Evolutionary conservation across 768 basidiomycete species (phyloP), one percentile per base, ranked within the genome.

Genomic region (Inosperma sp.): DNA sequence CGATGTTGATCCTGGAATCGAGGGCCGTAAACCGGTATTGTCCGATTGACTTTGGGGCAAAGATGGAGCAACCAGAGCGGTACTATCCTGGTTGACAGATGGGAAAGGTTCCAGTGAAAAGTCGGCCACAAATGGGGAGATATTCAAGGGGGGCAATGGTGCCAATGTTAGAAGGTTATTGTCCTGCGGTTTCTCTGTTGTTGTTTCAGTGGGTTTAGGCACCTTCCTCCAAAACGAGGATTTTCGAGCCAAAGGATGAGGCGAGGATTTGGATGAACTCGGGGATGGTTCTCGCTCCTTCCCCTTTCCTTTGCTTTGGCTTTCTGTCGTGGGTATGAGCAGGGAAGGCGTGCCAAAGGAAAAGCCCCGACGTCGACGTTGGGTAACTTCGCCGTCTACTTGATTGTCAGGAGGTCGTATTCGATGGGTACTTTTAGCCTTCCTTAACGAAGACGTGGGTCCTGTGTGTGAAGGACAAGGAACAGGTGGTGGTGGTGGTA

Each of bases 151-250:
- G 12, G 46, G 34, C 46, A 48, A 48, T 27, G 46, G 46, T n/a
- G 33, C 14, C 16, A 48, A 13, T 12, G 25, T 25, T 13, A 34
- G 4, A 13, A 14, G 14, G 26, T 5, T 29, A 13, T 23, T 26
- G 34, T 45, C 19, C 9, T 41, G 62, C 37, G 52, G 48, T 40
- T 53, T 52, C 17, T 40, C 13, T 25, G 21, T 46, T 14, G 35
- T 44, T 26, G 48, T 21, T 54, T 54, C 47, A 13, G 31, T 41
- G 13, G 51, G 26, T 9, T 46, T 49, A 5, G 78, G 73, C 66
- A 73, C 82, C 52, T 79, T 76, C 39, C 68, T 71, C 84, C 85
- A 88, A 59, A 87, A 86, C 5, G 86, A 88, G 8, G 80, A 59
- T 62, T 80, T 81, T 44, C 83, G 78, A 9, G 75, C 66, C 26